phyloP scores from a whole-genome alignment of 1,139 yeast species.

The Magnusiomyces ingens region DNA sequence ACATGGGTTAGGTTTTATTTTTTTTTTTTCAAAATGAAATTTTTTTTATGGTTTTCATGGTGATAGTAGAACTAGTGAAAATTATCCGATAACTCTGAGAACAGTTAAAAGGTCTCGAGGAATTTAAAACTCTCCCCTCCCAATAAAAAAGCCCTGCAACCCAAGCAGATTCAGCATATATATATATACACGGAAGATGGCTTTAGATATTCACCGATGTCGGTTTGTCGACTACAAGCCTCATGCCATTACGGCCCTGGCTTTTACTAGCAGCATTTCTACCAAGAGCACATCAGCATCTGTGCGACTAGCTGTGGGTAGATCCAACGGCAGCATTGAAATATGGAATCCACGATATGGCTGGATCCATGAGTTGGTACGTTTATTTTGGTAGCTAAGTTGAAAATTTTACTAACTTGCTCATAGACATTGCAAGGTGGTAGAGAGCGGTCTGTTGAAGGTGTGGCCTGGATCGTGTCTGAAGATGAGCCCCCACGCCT shows the following conservation, averaged over 20 bases:
- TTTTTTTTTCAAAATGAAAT: not conserved
- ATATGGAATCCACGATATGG: constrained; percentile 82
- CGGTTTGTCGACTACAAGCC: constrained; percentile 88
- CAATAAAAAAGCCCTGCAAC: too few relatives aligned
- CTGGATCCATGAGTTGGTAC: constrained; percentile 44
- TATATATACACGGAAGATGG: constrained; percentile 7
- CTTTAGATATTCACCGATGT: constrained; percentile 79
- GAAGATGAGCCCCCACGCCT: constrained; percentile 51
- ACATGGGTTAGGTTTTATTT: not conserved
- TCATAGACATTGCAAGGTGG: constrained; percentile 62
- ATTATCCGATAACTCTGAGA: not conserved
- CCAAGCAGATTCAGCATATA: not conserved
- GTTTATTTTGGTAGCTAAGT: not conserved
- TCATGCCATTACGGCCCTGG: constrained; percentile 73
- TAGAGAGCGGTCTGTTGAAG: constrained; percentile 79
- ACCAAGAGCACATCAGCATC: constrained; percentile 49
- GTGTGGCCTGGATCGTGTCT: constrained; percentile 62
- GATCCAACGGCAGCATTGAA: constrained; percentile 92
- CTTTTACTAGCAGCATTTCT: constrained; percentile 65
- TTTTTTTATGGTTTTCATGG: not conserved
- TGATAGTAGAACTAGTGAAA: not conserved
- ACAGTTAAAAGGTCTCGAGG: too few relatives aligned
- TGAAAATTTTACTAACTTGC: not conserved
- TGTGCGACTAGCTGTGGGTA: constrained; percentile 81
- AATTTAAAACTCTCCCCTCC: too few relatives aligned